phyloP scores from a whole-genome alignment of 768 basidiomycete genomes.

The Melanogaster broomeanus region DNA sequence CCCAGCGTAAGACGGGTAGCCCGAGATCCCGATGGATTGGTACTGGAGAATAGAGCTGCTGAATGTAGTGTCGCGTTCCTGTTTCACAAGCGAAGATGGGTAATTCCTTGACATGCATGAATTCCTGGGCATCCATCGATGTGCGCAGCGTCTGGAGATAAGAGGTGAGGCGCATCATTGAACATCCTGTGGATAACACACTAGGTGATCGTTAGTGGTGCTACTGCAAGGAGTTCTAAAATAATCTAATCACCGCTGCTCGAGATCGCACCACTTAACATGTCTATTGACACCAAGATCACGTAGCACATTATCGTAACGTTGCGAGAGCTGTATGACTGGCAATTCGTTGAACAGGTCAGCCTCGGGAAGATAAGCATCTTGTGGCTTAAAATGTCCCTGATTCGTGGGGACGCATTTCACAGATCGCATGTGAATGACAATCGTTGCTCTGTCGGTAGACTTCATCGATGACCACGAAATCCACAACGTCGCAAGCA shows the following conservation, averaged over 20 bases:
- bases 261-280: constrained; percentile 80
- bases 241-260: neutral
- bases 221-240: neutral
- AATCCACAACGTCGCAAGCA: constrained; percentile 48
- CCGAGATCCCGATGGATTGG: constrained; percentile 67
- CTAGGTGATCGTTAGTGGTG: neutral
- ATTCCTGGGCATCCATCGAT: neutral
- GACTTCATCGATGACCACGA: constrained; percentile 62
- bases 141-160: neutral
- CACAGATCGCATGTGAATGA: constrained; percentile 46
- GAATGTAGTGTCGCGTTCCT: constrained; percentile 9
- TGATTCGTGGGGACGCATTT: constrained; percentile 72
- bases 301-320: too few relatives aligned
- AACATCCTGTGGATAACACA: neutral
- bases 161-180: neutral
- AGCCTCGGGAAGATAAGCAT: constrained; percentile 82
- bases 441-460: constrained; percentile 47
- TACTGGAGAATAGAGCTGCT: constrained; percentile 79
- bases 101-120: neutral
- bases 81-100: constrained; percentile 5
- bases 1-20: constrained; percentile 86
- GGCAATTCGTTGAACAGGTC: constrained; percentile 88
- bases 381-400: constrained; percentile 67
- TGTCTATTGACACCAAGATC: constrained; percentile 46
- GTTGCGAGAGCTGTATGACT: constrained; percentile 28